Percentiles rank a stretch among this genome's conserved stretches.
Evolutionary conservation across 352 stramenopile species (phyloP).

Genomic region (Phytophthora pini): DNA sequence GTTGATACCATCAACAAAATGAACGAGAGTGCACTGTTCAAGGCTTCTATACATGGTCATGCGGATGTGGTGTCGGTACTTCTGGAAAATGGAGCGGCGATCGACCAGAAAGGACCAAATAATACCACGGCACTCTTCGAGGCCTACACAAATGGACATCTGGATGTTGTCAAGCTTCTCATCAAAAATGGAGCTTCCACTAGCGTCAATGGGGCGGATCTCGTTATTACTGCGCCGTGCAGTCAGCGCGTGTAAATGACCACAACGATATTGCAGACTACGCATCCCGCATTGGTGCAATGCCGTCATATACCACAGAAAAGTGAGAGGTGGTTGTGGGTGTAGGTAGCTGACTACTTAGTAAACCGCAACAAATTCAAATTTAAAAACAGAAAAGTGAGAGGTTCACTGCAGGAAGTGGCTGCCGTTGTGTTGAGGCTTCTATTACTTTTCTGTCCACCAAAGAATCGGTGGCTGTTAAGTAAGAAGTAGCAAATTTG

Average conservation of each 20-base stretch:
- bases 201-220: background rate
- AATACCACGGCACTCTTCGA: slow-evolving; percentile 6
- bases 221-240: background rate
- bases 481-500: too few species aligned
- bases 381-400: too few species aligned
- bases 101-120: slow-evolving; percentile 1
- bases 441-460: too few species aligned
- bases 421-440: too few species aligned
- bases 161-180: background rate
- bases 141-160: slow-evolving; percentile 10
- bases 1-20: background rate
- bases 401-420: too few species aligned
- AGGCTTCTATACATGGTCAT: background rate
- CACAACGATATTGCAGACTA: background rate
- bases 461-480: too few species aligned
- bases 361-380: too few species aligned
- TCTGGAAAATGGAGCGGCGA: background rate
- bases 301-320: too few species aligned
- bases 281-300: too few species aligned
- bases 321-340: too few species aligned
- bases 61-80: background rate
- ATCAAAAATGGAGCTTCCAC: background rate
- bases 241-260: background rate
- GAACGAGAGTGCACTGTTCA: background rate
- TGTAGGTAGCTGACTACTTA: too few species aligned